Conservation (phyloP, 306 rosid genomes). For the Gillenia trifoliata region DNA sequence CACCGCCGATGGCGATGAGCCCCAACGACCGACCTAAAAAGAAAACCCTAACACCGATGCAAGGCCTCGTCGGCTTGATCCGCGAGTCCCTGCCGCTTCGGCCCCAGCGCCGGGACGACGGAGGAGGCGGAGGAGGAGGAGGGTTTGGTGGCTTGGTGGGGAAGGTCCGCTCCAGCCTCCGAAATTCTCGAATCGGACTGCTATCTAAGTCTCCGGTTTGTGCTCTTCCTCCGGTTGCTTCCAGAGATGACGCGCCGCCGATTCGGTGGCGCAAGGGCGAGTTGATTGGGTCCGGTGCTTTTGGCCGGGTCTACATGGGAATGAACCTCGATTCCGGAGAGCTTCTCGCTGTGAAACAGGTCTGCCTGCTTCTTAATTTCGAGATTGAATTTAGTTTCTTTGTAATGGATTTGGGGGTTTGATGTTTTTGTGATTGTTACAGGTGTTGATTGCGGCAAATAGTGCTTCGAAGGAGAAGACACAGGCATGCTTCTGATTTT, state of each 20-base stretch:
- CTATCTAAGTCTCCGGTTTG: slow-evolving; percentile 40
- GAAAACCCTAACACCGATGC: slow-evolving; percentile 36
- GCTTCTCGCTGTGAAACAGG: slow-evolving; percentile 92
- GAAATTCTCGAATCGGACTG: slow-evolving; percentile 68
- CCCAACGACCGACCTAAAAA: background rate
- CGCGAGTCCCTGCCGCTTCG: slow-evolving; percentile 76
- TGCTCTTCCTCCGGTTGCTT: slow-evolving; percentile 36
- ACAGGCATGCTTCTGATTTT: slow-evolving; percentile 39
- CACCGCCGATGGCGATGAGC: background rate
- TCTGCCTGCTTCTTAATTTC: background rate
- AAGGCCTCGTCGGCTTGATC: slow-evolving; percentile 67
- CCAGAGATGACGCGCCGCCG: slow-evolving; percentile 35
- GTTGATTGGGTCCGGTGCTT: slow-evolving; percentile 86
- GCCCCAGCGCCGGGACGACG: slow-evolving; percentile 23
- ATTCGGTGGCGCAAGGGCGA: slow-evolving; percentile 95
- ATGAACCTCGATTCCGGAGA: slow-evolving; percentile 96
- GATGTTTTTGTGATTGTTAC: slow-evolving; percentile 10
- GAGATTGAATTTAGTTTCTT: background rate
- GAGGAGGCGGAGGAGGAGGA: slow-evolving; percentile 36
- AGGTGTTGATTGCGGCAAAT: slow-evolving; percentile 77
- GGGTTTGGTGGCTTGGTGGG: slow-evolving; percentile 58
- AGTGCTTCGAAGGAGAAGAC: slow-evolving; percentile 73
- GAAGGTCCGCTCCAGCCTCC: slow-evolving; percentile 66
- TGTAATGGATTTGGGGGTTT: background rate
- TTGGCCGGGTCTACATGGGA: slow-evolving; percentile 87